A percentile compares a stretch with the other conserved stretches of the same genome.
Conservation (phyloP, 108 stramenopile species). For the Craspedostauros australis region DNA sequence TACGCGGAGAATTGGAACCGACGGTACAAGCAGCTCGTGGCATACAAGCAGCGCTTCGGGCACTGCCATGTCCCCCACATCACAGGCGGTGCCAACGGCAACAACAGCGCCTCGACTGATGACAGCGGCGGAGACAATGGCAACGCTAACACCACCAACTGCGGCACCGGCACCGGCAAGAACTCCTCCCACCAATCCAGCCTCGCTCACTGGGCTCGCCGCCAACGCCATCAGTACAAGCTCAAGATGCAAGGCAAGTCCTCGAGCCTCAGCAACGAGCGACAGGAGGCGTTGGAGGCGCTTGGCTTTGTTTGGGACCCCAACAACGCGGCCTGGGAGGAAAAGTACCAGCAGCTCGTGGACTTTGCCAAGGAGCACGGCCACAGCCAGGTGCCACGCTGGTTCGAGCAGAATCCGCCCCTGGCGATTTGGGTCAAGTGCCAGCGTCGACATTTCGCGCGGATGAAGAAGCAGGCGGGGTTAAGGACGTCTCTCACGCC, state of each 20-base stretch:
- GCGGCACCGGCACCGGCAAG: too few relatives aligned
- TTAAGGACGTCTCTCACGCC: neutral
- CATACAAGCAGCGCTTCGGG: constrained; percentile 15
- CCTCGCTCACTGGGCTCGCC: too few relatives aligned
- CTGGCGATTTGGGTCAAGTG: constrained; percentile 36
- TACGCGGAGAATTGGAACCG: too few relatives aligned
- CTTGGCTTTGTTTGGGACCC: constrained; percentile 12
- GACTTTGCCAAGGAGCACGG: constrained; percentile 4
- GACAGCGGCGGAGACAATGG: too few relatives aligned
- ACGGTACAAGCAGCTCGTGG: constrained; percentile 11
- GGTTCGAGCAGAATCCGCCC: constrained; percentile 8
- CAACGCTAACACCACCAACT: too few relatives aligned
- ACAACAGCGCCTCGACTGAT: too few relatives aligned
- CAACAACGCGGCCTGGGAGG: neutral
- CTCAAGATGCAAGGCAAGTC: too few relatives aligned
- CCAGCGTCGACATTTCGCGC: constrained; percentile 4
- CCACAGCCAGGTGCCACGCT: neutral
- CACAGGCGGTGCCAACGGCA: too few relatives aligned
- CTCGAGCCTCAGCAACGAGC: constrained; percentile 6
- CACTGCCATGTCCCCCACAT: constrained; percentile 33
- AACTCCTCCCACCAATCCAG: too few relatives aligned
- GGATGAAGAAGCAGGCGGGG: neutral
- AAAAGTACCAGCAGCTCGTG: neutral
- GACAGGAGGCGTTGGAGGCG: neutral
- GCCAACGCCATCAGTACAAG: too few relatives aligned